Evolutionary conservation across 2,329 filamentous ascomycete species (phyloP), one percentile per base, ranked within the genome.

Genomic region (Colletotrichum gigasporum): DNA sequence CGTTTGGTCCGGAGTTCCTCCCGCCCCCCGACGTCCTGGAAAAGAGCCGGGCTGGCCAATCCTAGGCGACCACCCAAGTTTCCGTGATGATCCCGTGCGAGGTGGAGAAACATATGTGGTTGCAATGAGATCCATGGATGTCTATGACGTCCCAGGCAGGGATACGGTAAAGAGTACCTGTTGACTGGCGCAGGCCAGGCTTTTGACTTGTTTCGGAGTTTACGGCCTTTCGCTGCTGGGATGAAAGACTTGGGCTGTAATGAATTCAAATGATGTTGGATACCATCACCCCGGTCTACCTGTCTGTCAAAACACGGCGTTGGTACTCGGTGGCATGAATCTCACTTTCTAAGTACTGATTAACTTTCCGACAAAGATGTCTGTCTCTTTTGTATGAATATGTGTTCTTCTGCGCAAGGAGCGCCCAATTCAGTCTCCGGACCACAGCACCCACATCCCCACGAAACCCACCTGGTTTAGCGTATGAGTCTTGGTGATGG

Each of bases 1-100:
- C 89, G 0, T 92, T 91, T 76, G 89, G 90, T 0, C 89, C 89
- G 0, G 85, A 87, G 35, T 80, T 85, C 51, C 79, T 91, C 51
- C 81, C 81, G 7, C 75, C 78, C 5, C 78, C 79, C 2, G 70
- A 72, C 3, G 69, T 66, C 26, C 39, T 68, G 45, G 59, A 68
- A 18, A 66, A 45, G 16, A 65, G 34, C 54, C 53, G 37, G 18
- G 57, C 56, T 6, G 42, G 48, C 14, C 28, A 42, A 16, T 20
- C 32, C 3, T 62, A 34, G 37, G 30, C 3, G 3, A 20, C 20
- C 14, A 14, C 5, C 6, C 18, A 5, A 32, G 6, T 5, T 9
- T 35, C 6, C 22, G 26, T 26, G 18, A 12, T 26, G 18, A n/a
- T n/a, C n/a, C n/a, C n/a, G n/a, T n/a, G n/a, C n/a, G n/a, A n/a